Evolutionary conservation across 306 rosid species (phyloP), one percentile per base, ranked within the genome.

Genomic region (Spatholobus suberectus): DNA sequence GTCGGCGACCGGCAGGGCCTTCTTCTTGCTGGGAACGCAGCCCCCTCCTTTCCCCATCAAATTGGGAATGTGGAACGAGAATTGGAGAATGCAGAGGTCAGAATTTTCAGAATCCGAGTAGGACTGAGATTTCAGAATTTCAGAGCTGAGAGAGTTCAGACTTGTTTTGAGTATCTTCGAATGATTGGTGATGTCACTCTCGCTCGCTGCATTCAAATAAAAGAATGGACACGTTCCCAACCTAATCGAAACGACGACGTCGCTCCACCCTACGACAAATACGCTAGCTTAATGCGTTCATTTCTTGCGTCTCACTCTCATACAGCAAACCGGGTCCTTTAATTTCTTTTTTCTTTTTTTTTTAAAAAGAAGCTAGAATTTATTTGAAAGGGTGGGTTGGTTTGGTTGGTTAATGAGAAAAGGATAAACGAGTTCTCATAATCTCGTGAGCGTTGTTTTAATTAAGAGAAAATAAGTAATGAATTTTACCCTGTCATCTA

Each of bases 41-140:
- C 99, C 99, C 35, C 87, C 93, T 75, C 99, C 98, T 85, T 96
- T 96, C 46, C 98, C 98, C 99, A 96, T 93, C 41, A 21, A 79
- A 57, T 38, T 49, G 74, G 32, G 43, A 75, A 73, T 34, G 76
- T 77, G 54, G 72, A 65, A 43, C 70, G 69, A 51, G 70, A 26
- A 75, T n/a, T 15, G 18, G 46, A 10, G 15, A 46, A 59, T 34
- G 32, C n/a, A n/a, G n/a, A n/a, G n/a, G n/a, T n/a, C n/a, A 57
- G 75, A 72, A 71, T 70, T 81, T 44, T 21, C 6, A 81, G 77
- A 3, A 61, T 79, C 76, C 77, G 44, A 66, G 70, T 1, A 14
- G 63, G 81, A 57, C 34, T 49, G 75, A 88, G 62, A 40, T 11
- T 34, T 52, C 34, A 55, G 52, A 58, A 58, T 57, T 57, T 15